Conservation (phyloP, 176 grass and related monocot genomes). For the Rhynchospora pubera region DNA sequence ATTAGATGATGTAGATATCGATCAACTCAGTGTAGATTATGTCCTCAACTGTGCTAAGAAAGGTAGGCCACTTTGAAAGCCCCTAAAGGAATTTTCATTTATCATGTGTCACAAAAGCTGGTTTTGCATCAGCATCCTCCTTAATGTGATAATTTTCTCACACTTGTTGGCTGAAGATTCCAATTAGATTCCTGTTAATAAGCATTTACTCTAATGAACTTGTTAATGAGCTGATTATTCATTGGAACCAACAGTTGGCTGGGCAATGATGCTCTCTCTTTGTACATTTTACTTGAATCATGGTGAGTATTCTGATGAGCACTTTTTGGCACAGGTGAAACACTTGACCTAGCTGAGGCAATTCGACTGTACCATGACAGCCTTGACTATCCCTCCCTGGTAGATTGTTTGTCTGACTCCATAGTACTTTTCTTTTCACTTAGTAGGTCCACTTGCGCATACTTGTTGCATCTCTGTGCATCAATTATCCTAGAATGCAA, state of each 20-base stretch:
- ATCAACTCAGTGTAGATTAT: constrained; percentile 96
- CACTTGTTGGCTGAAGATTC: not conserved
- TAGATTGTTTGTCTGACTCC: constrained; percentile 37
- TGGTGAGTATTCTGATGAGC: constrained; percentile 18
- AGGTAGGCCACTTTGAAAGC: constrained; percentile 34
- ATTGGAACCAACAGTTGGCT: not conserved
- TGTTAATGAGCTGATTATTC: not conserved
- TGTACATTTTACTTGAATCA: not conserved
- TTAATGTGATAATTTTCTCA: not conserved
- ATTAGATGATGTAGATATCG: constrained; percentile 88
- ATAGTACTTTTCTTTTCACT: not conserved
- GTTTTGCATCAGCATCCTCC: not conserved
- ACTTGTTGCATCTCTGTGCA: not conserved
- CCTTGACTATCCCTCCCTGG: constrained; percentile 84
- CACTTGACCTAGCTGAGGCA: constrained; percentile 83
- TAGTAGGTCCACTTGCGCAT: not conserved
- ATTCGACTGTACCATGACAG: constrained; percentile 95
- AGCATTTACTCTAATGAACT: not conserved
- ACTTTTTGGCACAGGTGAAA: constrained; percentile 48
- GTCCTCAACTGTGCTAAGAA: constrained; percentile 88
- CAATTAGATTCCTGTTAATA: not conserved
- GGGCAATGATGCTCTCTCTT: not conserved
- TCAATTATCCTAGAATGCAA: not conserved
- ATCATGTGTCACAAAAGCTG: not conserved
- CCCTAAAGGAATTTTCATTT: not conserved